Conservation (phyloP, 495 filamentous ascomycete species). For the Chaetomium cochliodes region DNA sequence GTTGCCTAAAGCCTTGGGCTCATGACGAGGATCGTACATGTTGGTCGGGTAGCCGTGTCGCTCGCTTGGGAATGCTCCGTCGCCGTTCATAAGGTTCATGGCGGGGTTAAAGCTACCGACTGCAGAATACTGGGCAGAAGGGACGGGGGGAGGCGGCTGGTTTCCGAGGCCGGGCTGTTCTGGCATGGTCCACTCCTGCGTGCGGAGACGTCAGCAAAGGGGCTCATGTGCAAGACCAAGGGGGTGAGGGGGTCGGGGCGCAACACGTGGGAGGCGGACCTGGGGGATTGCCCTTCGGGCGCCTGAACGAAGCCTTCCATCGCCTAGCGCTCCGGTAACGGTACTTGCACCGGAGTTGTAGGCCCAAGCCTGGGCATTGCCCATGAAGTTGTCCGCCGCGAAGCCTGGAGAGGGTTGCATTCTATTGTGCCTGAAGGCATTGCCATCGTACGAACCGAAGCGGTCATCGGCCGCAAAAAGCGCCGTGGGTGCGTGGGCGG, state of each 20-base stretch:
- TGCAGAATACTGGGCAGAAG: slow-evolving; percentile 36
- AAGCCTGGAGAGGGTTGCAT: slow-evolving; percentile 53
- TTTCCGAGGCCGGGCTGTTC: slow-evolving; percentile 45
- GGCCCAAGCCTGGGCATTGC: slow-evolving; percentile 51
- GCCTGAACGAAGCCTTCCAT: slow-evolving; percentile 45
- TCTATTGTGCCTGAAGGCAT: slow-evolving; percentile 59
- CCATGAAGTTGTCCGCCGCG: slow-evolving; percentile 40
- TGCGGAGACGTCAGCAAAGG: slow-evolving; percentile 11
- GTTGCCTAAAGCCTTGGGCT: slow-evolving; percentile 38
- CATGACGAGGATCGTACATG: slow-evolving; percentile 39
- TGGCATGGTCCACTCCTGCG: slow-evolving; percentile 50
- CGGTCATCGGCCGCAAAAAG: slow-evolving; percentile 48
- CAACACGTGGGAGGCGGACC: slow-evolving; percentile 39
- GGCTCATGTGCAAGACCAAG: slow-evolving; percentile 2
- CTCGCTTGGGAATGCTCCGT: slow-evolving; percentile 30
- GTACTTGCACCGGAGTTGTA: slow-evolving; percentile 49
- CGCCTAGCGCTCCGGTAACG: slow-evolving; percentile 50
- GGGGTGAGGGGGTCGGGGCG: neutral
- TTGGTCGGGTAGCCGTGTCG: slow-evolving; percentile 33
- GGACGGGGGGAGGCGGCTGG: slow-evolving; percentile 38
- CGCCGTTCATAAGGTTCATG: slow-evolving; percentile 36
- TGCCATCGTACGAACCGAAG: slow-evolving; percentile 52
- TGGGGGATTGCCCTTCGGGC: slow-evolving; percentile 49
- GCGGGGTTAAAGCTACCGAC: slow-evolving; percentile 28
- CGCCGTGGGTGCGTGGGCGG: slow-evolving; percentile 38